Evolutionary conservation across 768 basidiomycete genomes (phyloP).

Genomic region (Nevesoporus exiguus): DNA sequence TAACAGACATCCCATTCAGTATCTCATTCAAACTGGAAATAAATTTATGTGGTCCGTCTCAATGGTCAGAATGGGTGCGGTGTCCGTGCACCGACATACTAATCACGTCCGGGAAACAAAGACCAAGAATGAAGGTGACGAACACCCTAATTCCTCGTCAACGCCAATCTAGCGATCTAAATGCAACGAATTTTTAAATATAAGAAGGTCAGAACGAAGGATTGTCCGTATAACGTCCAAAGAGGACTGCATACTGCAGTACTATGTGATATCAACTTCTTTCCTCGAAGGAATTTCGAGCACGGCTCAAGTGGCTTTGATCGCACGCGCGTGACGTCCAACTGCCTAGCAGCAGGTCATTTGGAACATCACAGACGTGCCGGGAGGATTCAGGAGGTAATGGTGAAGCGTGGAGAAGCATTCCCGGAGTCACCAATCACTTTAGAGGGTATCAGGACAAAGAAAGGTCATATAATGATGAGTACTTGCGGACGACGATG

Average conservation of each 20-base stretch:
- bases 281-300: slow-evolving; percentile 6
- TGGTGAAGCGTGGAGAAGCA: slow-evolving; percentile 55
- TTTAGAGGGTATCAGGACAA: slow-evolving; percentile 23
- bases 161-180: not conserved
- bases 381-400: slow-evolving; percentile 20
- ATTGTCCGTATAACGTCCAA: slow-evolving; percentile 18
- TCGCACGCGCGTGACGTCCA: not conserved
- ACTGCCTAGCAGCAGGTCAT: not conserved
- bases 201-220: not conserved
- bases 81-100: not conserved
- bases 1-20: slow-evolving; percentile 8
- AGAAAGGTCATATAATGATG: not conserved
- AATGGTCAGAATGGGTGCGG: not conserved
- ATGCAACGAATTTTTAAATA: not conserved
- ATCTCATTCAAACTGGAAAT: not conserved
- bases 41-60: no score
- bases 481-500: slow-evolving; percentile 57
- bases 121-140: no score
- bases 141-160: not conserved
- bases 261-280: not conserved
- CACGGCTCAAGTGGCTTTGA: not conserved
- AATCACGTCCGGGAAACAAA: not conserved
- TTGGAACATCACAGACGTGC: not conserved
- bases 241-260: not conserved
- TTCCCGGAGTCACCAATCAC: slow-evolving; percentile 72